Percentiles rank a stretch among this genome's conserved stretches.
Conservation (phyloP, 2,329 filamentous ascomycete species). For the Podosphaera xanthii region DNA sequence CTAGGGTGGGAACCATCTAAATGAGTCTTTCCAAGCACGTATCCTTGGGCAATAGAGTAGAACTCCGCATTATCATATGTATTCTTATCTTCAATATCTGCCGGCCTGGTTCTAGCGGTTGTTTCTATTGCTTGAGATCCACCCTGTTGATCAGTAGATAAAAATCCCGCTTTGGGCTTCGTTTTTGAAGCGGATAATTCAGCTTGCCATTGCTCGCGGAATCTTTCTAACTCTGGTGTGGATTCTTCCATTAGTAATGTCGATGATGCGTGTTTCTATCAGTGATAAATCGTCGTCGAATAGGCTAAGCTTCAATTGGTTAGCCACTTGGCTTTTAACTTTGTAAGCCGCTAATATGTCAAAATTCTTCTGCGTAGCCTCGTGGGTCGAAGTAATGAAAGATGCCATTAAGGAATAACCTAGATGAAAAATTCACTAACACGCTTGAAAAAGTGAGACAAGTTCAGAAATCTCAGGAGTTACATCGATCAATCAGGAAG, state of each 20-base stretch:
- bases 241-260: slow-evolving; percentile 18
- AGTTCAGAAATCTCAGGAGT: background rate
- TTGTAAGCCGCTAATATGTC: no score
- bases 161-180: slow-evolving; percentile 3
- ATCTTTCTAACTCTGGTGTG: slow-evolving; percentile 59
- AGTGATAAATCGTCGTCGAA: no score
- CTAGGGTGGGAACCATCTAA: slow-evolving; percentile 4
- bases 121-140: slow-evolving; percentile 3
- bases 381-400: no score
- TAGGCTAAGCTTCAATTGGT: no score
- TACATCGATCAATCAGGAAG: background rate
- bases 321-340: no score
- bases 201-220: slow-evolving; percentile 66
- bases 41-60: background rate
- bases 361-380: no score
- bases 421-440: no score
- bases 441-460: no score
- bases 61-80: slow-evolving; percentile 5
- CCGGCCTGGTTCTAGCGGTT: slow-evolving; percentile 6
- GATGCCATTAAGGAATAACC: no score
- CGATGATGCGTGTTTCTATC: no score
- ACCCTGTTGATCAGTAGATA: slow-evolving; percentile 6
- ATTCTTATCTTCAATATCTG: background rate
- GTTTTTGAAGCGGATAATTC: slow-evolving; percentile 24
- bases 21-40: background rate